Evolutionary conservation across 768 basidiomycete species (phyloP).

Genomic region (Tephrocybe sp.): DNA sequence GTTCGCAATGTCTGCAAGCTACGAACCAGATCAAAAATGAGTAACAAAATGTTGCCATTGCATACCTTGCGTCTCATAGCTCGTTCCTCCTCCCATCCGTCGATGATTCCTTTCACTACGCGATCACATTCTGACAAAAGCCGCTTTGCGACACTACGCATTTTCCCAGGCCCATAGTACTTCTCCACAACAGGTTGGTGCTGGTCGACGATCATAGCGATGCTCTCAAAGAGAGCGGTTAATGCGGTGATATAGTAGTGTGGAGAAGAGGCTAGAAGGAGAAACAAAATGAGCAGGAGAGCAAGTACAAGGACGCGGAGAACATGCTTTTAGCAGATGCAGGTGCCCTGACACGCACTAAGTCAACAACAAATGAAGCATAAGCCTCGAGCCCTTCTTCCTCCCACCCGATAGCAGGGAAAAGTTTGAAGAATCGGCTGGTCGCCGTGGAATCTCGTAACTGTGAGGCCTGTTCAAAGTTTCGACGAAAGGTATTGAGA

Average conservation of each 20-base stretch:
- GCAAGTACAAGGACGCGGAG: slow-evolving; percentile 10
- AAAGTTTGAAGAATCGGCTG: slow-evolving; percentile 95
- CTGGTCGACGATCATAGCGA: slow-evolving; percentile 95
- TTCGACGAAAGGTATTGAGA: slow-evolving; percentile 71
- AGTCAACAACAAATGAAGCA: slow-evolving; percentile 88
- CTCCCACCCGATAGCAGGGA: slow-evolving; percentile 95
- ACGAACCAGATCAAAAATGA: slow-evolving; percentile 1
- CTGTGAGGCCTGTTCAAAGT: slow-evolving; percentile 81
- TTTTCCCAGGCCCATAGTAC: slow-evolving; percentile 91
- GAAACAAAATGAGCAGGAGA: slow-evolving; percentile 7
- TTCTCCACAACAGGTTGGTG: slow-evolving; percentile 98
- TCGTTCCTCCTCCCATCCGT: slow-evolving; percentile 92
- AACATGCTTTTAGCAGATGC: slow-evolving; percentile 77
- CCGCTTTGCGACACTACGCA: slow-evolving; percentile 74
- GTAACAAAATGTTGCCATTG: not conserved
- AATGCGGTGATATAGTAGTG: slow-evolving; percentile 88
- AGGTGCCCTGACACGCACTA: slow-evolving; percentile 78
- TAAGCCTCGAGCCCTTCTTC: slow-evolving; percentile 89
- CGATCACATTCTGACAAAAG: slow-evolving; percentile 87
- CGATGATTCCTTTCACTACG: slow-evolving; percentile 71
- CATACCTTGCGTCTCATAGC: slow-evolving; percentile 75
- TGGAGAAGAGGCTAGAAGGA: slow-evolving; percentile 79
- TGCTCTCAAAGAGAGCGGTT: slow-evolving; percentile 91
- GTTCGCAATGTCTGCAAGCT: slow-evolving; percentile 50
- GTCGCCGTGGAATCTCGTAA: slow-evolving; percentile 83